phyloP scores from a whole-genome alignment of 2,329 filamentous ascomycete genomes.

The Blastomyces silverae region DNA sequence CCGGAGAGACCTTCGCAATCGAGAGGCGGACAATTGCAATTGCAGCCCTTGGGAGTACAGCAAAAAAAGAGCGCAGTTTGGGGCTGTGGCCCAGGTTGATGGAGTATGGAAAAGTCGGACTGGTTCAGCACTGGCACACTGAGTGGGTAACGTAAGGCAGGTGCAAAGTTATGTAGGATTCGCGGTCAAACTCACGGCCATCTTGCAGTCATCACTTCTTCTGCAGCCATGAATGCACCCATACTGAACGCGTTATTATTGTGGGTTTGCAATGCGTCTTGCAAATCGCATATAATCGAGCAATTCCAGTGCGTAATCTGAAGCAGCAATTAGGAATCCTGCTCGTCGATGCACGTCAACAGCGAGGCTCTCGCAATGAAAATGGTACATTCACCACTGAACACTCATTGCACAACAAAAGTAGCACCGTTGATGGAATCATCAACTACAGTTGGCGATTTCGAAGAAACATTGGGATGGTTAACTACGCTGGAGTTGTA shows the following conservation, averaged over 20 bases:
- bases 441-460: conserved; percentile 53
- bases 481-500: too few species aligned
- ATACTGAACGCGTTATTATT: neutral
- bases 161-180: neutral
- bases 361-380: conserved; percentile 23
- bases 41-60: neutral
- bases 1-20: neutral
- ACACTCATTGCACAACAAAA: conserved; percentile 18
- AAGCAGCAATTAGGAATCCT: neutral
- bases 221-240: neutral
- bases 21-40: neutral
- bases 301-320: neutral
- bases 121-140: neutral
- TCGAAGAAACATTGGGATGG: conserved; percentile 58
- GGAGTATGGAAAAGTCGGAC: neutral
- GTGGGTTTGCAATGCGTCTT: neutral
- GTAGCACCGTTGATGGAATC: conserved; percentile 25
- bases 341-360: neutral
- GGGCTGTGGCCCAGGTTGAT: neutral
- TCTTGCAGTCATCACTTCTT: neutral
- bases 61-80: neutral
- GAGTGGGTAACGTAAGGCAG: neutral
- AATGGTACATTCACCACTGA: conserved; percentile 13
- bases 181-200: neutral
- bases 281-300: neutral